Evolutionary conservation across 495 filamentous ascomycete genomes (phyloP).

Genomic region (Penicillium cataractarum): DNA sequence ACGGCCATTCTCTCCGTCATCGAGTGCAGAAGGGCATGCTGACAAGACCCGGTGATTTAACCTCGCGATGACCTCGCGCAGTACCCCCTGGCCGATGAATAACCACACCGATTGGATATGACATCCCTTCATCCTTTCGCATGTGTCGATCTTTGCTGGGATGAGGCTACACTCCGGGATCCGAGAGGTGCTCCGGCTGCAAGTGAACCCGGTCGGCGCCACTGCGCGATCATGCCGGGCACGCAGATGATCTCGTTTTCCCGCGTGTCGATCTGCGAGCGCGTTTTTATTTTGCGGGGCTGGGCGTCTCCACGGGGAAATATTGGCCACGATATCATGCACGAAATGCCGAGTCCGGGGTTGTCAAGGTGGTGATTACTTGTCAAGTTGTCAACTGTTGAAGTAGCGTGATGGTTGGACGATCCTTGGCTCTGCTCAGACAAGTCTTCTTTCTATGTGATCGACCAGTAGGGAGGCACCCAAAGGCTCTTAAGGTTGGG

Average conservation of each 20-base stretch:
- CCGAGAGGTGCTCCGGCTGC: constrained; percentile 5
- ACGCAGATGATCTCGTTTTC: constrained; percentile 26
- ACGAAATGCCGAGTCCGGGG: neutral
- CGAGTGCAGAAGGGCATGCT: constrained; percentile 24
- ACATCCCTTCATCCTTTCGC: neutral
- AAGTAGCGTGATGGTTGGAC: neutral
- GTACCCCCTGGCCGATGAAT: neutral
- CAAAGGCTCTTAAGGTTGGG: neutral
- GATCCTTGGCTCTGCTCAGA: neutral
- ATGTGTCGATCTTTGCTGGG: constrained; percentile 23
- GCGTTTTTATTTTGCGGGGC: constrained; percentile 13
- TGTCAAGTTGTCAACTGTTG: neutral
- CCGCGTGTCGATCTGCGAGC: constrained; percentile 12
- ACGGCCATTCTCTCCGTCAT: neutral
- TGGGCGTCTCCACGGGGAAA: constrained; percentile 10
- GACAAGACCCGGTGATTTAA: constrained; percentile 31
- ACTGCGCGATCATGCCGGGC: constrained; percentile 28
- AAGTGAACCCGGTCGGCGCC: constrained; percentile 8
- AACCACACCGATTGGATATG: constrained; percentile 14
- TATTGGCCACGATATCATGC: neutral
- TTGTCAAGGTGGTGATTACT: neutral
- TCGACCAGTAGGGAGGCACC: neutral
- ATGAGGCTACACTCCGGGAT: constrained; percentile 12
- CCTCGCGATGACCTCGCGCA: constrained; percentile 18
- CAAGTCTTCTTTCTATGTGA: neutral